Evolutionary conservation across 805 yeast genomes (phyloP), one percentile per base, ranked within the genome.

Genomic region (Zygotorulaspora sp.): DNA sequence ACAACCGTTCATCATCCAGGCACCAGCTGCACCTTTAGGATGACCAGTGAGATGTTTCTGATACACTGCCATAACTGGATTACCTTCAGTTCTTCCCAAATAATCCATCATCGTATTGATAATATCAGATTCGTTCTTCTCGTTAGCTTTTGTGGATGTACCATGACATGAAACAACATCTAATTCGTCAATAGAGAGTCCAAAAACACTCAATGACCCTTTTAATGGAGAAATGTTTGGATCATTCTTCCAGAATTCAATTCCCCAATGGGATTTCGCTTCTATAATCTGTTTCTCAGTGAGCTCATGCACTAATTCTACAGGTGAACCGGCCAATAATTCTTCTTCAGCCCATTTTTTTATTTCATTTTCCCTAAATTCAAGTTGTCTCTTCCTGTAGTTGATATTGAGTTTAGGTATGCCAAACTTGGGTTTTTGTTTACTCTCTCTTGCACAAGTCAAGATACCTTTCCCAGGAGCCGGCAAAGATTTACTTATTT

Each of bases 1-100:
- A 41, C 83, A 92, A 63, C 97, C 97, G 66, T 89, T 90, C 73
- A 87, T 69, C 97, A 89, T 89, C 97, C 97, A 89, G 40, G 97
- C 96, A 69, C 95, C 97, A 36, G 97, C 97, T 52, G 96, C 97
- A 74, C 97, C 97, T 81, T 89, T 89, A 51, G 97, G 96, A 72
- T 89, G 97, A 65, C 97, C 97, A 50, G 97, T 89, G 57, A 89
- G 77, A 77, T 76, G 85, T 68, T 89, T 89, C 68, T 89, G 97
- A 88, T 87, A 87, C 38, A 89, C 88, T 71, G 95, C 92, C 53
- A 80, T 74, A 31, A 90, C 82, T 43, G 96, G 89, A 70, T 89
- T 89, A 63, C 97, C 97, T 67, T 80, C 82, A 35, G 89, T 66
- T 68, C 97, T 80, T 50, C 95, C 96, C 58, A 89, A 72, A 61